Base-by-base conservation (phyloP, 495 filamentous ascomycete species). In the Venustampulla echinocandica region DNA sequence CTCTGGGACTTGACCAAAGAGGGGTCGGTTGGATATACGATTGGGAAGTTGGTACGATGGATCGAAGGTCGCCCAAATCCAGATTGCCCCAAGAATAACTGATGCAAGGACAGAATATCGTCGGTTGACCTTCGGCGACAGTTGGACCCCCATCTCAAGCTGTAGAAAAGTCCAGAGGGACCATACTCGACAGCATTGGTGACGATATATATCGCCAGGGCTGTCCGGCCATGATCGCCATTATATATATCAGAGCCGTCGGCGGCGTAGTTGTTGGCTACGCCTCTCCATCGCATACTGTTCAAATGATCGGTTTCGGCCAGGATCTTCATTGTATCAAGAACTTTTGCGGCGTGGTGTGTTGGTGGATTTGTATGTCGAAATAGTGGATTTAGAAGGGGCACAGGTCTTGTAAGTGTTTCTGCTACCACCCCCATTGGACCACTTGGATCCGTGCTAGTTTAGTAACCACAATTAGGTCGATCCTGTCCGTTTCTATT, bases 21-120 rank as follows among this genome's bases (percentile, higher is more conserved):
- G 35, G 42, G 19, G 2, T 24, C 41, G 39, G 1, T 23, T 22
- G 4, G 20, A 24, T 13, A 25, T 44, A 11, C 42, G 40, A 6
- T 23, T 11, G 19, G 50, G 44, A 22, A 35, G 45, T 13, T 19
- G 40, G 9, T 47, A 23, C 11, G 24, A 13, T 10, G 9, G 38
- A 17, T 27, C 44, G n/a, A 52, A 21, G 28, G 44, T 47, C 44
- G 44, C 20, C 42, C 47, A 55, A 28, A 55, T 43, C 53, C 47
- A 55, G 30, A 55, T 15, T 6, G 23, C 28, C 10, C 34, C 32
- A 11, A 55, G 36, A n/a, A 23, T 27, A 15, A 43, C 13, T 10
- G 36, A 47, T 22, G 21, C 42, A 11, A 55, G 32, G 35, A 33
- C 22, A 17, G 46, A 30, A 32, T 42, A 41, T 27, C 46, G 17